Percentiles rank a stretch among this genome's conserved stretches.
These are phyloP conservation scores for Teratosphaeriaceae sp. DNA, from an alignment of 2,329 filamentous ascomycete species.

Conservation along the genomic window DNA sequence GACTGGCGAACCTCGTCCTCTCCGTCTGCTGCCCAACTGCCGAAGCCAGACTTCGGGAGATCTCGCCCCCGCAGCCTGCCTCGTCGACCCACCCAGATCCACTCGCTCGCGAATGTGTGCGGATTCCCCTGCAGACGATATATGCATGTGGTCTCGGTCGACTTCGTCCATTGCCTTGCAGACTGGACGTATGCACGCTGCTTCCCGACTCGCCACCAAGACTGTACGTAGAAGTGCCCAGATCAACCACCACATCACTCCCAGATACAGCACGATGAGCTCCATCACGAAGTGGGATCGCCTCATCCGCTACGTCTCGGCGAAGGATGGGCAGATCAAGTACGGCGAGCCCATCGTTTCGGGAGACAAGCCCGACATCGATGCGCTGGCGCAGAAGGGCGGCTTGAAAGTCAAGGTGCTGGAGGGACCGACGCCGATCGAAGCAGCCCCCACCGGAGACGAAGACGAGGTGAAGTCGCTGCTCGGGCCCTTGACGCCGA, in stretches of 20 bases:
- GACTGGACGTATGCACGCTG: not conserved
- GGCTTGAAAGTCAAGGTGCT: conserved; percentile 49
- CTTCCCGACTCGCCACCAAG: not conserved
- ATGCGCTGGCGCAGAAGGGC: conserved; percentile 31
- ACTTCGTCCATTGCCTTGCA: not conserved
- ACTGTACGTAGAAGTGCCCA: not conserved
- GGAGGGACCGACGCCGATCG: conserved; percentile 37
- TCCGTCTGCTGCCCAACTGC: not conserved
- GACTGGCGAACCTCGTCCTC: not conserved
- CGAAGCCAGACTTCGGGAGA: not conserved
- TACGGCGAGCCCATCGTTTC: conserved; percentile 63
- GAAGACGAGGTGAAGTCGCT: conserved; percentile 48
- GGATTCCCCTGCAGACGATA: not conserved
- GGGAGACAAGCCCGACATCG: conserved; percentile 24
- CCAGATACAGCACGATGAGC: conserved; percentile 7
- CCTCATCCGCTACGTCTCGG: conserved; percentile 62
- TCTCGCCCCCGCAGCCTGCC: not conserved
- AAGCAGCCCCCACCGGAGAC: conserved; percentile 48
- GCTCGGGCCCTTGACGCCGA: conserved; percentile 45
- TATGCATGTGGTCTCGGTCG: not conserved
- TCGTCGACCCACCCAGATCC: not conserved
- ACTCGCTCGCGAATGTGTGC: not conserved
- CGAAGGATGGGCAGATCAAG: conserved; percentile 61
- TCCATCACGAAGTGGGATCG: conserved; percentile 43
- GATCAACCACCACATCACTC: conserved; percentile 1